These are phyloP conservation scores for Pyrenophora tritici-repentis DNA, from an alignment of 2,329 filamentous ascomycete species.

Conservation along the genomic window DNA sequence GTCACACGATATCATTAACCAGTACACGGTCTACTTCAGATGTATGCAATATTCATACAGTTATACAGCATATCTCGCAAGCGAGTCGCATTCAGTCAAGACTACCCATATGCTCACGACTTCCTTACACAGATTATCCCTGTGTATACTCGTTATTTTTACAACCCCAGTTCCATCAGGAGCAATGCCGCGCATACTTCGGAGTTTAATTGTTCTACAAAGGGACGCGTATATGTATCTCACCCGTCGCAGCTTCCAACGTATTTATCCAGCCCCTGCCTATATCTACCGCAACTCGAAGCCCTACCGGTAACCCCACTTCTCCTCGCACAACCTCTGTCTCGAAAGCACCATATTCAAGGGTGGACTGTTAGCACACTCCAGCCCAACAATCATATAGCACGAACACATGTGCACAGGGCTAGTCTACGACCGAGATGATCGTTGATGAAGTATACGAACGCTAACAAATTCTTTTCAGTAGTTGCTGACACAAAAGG, in stretches of 20 bases:
- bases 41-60: background rate
- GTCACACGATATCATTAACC: background rate
- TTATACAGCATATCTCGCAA: too few relatives aligned
- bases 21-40: background rate
- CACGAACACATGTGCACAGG: background rate
- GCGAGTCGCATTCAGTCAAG: too few relatives aligned
- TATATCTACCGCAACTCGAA: conserved; percentile 9
- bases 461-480: conserved; percentile 11
- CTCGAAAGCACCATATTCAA: background rate
- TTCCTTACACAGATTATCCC: too few relatives aligned
- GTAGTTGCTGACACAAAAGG: conserved; percentile 19
- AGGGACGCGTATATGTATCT: background rate
- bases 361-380: background rate
- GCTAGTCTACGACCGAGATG: conserved; percentile 21
- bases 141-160: background rate
- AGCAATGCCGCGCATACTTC: background rate
- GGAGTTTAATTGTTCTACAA: too few relatives aligned
- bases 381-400: background rate
- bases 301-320: background rate
- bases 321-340: background rate
- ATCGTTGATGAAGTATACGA: conserved; percentile 38
- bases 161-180: background rate
- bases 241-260: conserved; percentile 4
- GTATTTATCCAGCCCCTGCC: conserved; percentile 14
- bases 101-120: too few relatives aligned